A percentile compares a stretch with the other conserved stretches of the same genome.
Conservation (phyloP, 768 basidiomycete species). For the Multifurca ochricompacta region DNA sequence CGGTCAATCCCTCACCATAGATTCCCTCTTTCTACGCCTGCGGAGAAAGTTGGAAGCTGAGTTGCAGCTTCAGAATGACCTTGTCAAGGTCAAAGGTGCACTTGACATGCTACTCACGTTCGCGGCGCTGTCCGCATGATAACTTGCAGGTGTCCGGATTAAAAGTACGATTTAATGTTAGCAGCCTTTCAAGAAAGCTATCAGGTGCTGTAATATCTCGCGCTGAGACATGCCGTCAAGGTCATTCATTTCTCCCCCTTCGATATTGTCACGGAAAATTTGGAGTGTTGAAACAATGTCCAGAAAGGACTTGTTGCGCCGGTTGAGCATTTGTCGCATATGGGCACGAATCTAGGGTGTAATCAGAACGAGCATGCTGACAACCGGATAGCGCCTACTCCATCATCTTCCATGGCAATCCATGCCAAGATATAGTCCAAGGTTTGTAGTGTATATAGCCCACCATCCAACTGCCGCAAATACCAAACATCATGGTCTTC, state of each 20-base stretch:
- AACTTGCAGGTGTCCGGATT: conserved; percentile 9
- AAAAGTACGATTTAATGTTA: conserved; percentile 23
- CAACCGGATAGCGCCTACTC: conserved; percentile 45
- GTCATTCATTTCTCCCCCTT: conserved; percentile 36
- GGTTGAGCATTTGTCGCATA: conserved; percentile 61
- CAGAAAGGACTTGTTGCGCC: conserved; percentile 61
- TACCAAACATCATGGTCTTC: conserved; percentile 77
- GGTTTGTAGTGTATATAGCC: conserved; percentile 82
- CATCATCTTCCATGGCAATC: conserved; percentile 97
- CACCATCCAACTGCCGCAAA: conserved; percentile 78
- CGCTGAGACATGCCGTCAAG: conserved; percentile 45
- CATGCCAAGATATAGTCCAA: conserved; percentile 93
- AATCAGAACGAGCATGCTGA: not conserved
- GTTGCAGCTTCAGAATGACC: conserved; percentile 79
- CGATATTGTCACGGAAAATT: conserved; percentile 68
- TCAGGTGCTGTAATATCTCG: conserved; percentile 61
- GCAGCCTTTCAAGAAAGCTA: conserved; percentile 47
- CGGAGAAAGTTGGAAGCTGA: conserved; percentile 82
- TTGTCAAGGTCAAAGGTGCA: conserved; percentile 76
- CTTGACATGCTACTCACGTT: conserved; percentile 84
- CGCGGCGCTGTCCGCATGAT: conserved; percentile 31
- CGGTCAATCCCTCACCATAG: conserved; percentile 92
- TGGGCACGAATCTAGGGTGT: conserved; percentile 65
- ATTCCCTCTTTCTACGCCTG: conserved; percentile 73
- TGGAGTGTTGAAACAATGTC: conserved; percentile 67